These are phyloP conservation scores for Leishmania arabica DNA, from an alignment of 208 protist genomes.

Conservation along the genomic window DNA sequence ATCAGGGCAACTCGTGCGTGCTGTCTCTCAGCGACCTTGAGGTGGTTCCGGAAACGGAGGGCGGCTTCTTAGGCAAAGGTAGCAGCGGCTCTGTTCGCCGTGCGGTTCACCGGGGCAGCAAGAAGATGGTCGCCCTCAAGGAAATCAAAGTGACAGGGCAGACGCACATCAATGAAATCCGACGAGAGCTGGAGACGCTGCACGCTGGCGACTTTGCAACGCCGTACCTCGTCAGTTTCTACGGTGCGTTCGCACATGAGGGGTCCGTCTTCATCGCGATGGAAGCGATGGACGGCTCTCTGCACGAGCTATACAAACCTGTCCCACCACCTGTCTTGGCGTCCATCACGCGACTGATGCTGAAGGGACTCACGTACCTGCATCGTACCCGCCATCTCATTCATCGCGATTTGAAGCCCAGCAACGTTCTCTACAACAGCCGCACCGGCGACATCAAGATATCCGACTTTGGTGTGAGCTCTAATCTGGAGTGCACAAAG, in stretches of 20 bases:
- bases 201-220: slow-evolving; percentile 45
- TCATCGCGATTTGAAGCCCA: slow-evolving; percentile 98
- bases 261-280: slow-evolving; percentile 92
- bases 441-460: slow-evolving; percentile 86
- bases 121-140: slow-evolving; percentile 73
- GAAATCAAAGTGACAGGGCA: slow-evolving; percentile 86
- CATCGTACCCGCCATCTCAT: slow-evolving; percentile 90
- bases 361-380: slow-evolving; percentile 87
- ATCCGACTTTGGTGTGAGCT: slow-evolving; percentile 95
- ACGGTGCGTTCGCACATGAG: slow-evolving; percentile 88
- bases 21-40: slow-evolving; percentile 80
- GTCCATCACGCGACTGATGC: slow-evolving; percentile 76
- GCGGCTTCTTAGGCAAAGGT: slow-evolving; percentile 73
- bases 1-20: slow-evolving; percentile 54
- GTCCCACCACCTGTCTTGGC: slow-evolving; percentile 61
- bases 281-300: slow-evolving; percentile 92
- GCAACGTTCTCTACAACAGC: slow-evolving; percentile 96
- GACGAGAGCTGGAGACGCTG: slow-evolving; percentile 84
- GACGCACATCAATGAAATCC: slow-evolving; percentile 78
- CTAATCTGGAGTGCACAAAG: slow-evolving; percentile 84
- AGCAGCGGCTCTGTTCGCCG: slow-evolving; percentile 85
- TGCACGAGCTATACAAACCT: slow-evolving; percentile 61
- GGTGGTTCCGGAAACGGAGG: slow-evolving; percentile 48
- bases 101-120: slow-evolving; percentile 61
- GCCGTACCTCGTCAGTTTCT: slow-evolving; percentile 81